Evolutionary conservation across 2,329 filamentous ascomycete species (phyloP), one percentile per base, ranked within the genome.

Genomic region (Penicillium olsonii): DNA sequence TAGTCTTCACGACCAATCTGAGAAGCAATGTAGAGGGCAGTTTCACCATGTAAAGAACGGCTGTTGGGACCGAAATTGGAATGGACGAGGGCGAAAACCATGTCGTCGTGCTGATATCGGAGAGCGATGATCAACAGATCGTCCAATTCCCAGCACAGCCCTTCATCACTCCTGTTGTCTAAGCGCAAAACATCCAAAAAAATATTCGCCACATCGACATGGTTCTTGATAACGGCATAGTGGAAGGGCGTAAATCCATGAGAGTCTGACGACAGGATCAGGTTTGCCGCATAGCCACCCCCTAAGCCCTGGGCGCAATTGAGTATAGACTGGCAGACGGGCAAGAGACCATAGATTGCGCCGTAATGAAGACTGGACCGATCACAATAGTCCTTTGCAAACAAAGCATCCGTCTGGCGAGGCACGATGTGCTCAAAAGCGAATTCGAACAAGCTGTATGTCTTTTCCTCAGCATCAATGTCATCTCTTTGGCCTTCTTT

Each of bases 221-320:
- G 38, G 10, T 53, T 53, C 10, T 55, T 37, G 2, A 52, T 46
- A 0, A 50, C 42, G 5, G 52, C 52, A 17, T 53, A 55, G 31
- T 50, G 45, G 19, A 55, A 34, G 15, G 49, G 49, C 1, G 49
- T 53, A 34, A 31, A 33, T 37, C 38, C 18, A 11, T 50, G 45
- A 5, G 19, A 48, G 26, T 53, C 52, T 11, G 15, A 9, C 2
- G 38, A 45, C 18, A 53, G 9, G n/a, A 55, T 41, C 10, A 46
- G 19, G 2, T 12, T 27, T 27, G 34, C 35, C 7, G 29, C 20
- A 15, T 29, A 42, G 5, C 26, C 39, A 5, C 7, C 11, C 1
- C 35, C 34, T 24, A 2, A 33, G 3, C 18, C 18, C 11, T 31
- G 29, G 26, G 26, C 19, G 3, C 24, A 40, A 2, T 18, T 14